Evolutionary conservation across 2,329 filamentous ascomycete species (phyloP), one percentile per base, ranked within the genome.

Genomic region (Parafenestella ontariensis): DNA sequence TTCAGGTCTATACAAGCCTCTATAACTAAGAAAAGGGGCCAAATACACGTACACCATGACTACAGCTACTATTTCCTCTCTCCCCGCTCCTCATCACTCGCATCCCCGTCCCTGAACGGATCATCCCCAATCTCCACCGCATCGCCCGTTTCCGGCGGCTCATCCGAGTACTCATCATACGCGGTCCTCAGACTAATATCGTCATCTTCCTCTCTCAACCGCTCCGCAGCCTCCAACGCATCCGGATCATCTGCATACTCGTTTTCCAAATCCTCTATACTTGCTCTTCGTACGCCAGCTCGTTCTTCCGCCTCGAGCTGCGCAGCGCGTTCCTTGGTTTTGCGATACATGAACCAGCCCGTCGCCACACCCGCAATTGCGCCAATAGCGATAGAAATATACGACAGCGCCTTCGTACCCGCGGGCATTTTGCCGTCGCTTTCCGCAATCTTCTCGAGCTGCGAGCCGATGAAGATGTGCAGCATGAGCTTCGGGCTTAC

Each of bases 391-490:
- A 98, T 97, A 77, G 87, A 89, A 21, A 88, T 76, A 73, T 96
- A 96, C 77, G 95, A 96, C 67, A 98, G 81, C 24, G 87, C 83
- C 74, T 93, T 95, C 59, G 91, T 90, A 59, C 83, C 83, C 3
- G 84, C 77, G 56, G 90, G 87, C 94, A 98, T 97, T 64, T 89
- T 85, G 70, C 91, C 91, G 59, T 89, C 90, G 52, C 86, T 85
- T 66, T 96, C 90, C n/a, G 90, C 91, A 29, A 99, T 86, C 47
- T 88, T 82, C 40, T 91, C 92, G 15, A 99, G 81, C 50, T 92
- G 85, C 69, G 86, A 88, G 57, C 95, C 95, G 68, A 99, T 92
- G 78, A 97, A 99, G 65, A 96, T 87, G 72, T 96, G 91, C 46
- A 99, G 87, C 54, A 98, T 82, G 17, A 99, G 82, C 71, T 98